Evolutionary conservation across 805 yeast genomes (phyloP), one percentile per base, ranked within the genome.

Genomic region (Clavispora vitiphila): DNA sequence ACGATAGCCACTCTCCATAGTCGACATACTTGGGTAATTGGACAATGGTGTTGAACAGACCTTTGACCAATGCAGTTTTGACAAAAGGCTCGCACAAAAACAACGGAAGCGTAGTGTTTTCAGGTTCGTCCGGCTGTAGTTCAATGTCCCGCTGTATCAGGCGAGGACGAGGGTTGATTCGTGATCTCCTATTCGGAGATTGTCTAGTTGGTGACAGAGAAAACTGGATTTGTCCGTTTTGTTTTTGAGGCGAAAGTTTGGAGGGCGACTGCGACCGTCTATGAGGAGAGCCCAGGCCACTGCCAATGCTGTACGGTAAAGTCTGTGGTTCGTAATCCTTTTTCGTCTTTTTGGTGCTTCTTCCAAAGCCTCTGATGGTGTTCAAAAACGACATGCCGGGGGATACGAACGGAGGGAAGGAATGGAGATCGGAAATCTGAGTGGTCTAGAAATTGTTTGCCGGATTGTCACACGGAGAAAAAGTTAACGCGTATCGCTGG

Each of bases 21-120:
- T 93, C 98, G 10, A 95, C 97, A 58, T 91, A 91, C 58, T 87
- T 88, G 15, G 99, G 99, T 18, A 88, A 70, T 57, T 87, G 96
- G 1, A 93, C 97, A 50, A 93, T 93, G 1, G 99, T 90, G 57
- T 86, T 89, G 69, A 89, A 93, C 0, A 96, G 86, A 14, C 99
- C 99, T 58, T 91, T 93, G 15, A 95, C 99, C 26, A 93, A 69
- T 0, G 98, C 95, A 0, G 97, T 87, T 47, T 90, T 82, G 5
- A 90, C 93, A 61, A 86, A 93, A 11, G 97, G 98, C 53, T 90
- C 96, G 57, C 93, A 82, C 51, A 93, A 60, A 57, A 90, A 93
- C 41, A 93, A 66, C 4, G 89, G 88, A 27, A 59, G 46, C 23
- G 49, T 43, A 18, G 44, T 57, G 46, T 46, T 21, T n/a, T n/a